Percentiles rank a stretch among this genome's conserved stretches.
These are phyloP conservation scores for Cryptococcus sp. DNA, from an alignment of 1,284 basidiomycete genomes.

Conservation along the genomic window DNA sequence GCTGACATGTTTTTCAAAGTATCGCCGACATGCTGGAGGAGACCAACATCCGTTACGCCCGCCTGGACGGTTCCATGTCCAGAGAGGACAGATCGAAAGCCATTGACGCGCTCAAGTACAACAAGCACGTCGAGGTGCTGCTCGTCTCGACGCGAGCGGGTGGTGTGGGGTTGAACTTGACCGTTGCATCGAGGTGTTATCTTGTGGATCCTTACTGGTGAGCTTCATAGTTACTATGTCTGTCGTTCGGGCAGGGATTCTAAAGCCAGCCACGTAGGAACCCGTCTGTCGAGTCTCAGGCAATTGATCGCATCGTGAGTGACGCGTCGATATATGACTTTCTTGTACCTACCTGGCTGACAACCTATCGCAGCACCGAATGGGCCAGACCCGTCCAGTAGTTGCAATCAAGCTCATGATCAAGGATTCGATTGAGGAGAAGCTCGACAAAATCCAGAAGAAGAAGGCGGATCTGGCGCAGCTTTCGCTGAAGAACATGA, in stretches of 20 bases:
- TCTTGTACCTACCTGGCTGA: too few relatives aligned
- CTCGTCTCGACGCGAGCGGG: conserved; percentile 94
- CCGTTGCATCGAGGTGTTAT: conserved; percentile 86
- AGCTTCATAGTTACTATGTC: conserved; percentile 20
- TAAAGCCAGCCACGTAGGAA: conserved; percentile 60
- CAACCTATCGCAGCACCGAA: conserved; percentile 64
- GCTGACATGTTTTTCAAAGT: conserved; percentile 44
- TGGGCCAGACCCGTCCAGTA: conserved; percentile 88
- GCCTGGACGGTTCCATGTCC: conserved; percentile 94
- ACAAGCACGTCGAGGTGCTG: conserved; percentile 82
- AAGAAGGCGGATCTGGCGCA: conserved; percentile 92
- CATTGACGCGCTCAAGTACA: conserved; percentile 82
- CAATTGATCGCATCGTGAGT: conserved; percentile 82
- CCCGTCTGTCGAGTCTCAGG: conserved; percentile 93
- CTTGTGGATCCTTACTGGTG: conserved; percentile 94
- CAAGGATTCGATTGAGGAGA: conserved; percentile 86
- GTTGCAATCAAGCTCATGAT: conserved; percentile 90
- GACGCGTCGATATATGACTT: conserved; percentile 14
- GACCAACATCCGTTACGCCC: conserved; percentile 75
- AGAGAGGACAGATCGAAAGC: conserved; percentile 85
- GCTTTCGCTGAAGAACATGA: conserved; percentile 75
- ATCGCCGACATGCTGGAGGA: conserved; percentile 84
- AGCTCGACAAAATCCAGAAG: conserved; percentile 81
- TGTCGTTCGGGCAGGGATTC: background rate
- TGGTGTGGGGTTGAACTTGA: conserved; percentile 92